A percentile compares a stretch with the other conserved stretches of the same genome.
These are phyloP conservation scores for Nemania abortiva DNA, from an alignment of 2,329 filamentous ascomycete species.

Conservation along the genomic window DNA sequence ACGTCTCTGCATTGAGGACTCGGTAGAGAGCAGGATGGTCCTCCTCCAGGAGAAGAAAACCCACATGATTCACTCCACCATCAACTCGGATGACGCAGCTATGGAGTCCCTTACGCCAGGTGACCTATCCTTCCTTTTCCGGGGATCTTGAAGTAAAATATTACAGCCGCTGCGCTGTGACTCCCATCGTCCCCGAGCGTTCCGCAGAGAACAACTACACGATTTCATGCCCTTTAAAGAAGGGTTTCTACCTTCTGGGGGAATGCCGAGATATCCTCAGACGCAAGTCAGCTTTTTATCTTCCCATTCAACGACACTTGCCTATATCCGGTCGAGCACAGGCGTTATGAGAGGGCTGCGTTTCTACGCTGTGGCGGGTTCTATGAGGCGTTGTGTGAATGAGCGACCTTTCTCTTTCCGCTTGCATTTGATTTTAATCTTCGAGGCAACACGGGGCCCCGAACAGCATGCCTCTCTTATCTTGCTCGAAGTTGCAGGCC, in stretches of 20 bases:
- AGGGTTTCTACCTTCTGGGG: neutral
- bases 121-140: conserved; percentile 97
- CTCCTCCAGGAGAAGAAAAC: conserved; percentile 98
- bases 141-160: conserved; percentile 67
- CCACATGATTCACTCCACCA: conserved; percentile 96
- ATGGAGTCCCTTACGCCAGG: conserved; percentile 91
- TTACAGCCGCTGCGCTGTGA: neutral
- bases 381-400: conserved; percentile 14
- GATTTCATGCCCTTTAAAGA: neutral
- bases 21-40: conserved; percentile 95
- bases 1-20: conserved; percentile 94
- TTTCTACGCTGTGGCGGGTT: neutral
- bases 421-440: neutral
- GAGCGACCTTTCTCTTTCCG: neutral
- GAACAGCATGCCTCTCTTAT: neutral
- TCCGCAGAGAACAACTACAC: neutral
- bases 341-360: conserved; percentile 17
- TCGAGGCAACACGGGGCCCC: neutral
- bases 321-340: conserved; percentile 17
- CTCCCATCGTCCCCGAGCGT: neutral
- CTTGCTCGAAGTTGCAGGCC: conserved; percentile 13
- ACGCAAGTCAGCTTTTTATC: neutral
- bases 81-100: conserved; percentile 91
- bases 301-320: neutral
- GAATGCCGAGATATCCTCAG: neutral